Percentiles rank a stretch among this genome's conserved stretches.
Evolutionary conservation across 192 early-diverging fungal species (phyloP).

Genomic region (Entomortierella chlamydospora): DNA sequence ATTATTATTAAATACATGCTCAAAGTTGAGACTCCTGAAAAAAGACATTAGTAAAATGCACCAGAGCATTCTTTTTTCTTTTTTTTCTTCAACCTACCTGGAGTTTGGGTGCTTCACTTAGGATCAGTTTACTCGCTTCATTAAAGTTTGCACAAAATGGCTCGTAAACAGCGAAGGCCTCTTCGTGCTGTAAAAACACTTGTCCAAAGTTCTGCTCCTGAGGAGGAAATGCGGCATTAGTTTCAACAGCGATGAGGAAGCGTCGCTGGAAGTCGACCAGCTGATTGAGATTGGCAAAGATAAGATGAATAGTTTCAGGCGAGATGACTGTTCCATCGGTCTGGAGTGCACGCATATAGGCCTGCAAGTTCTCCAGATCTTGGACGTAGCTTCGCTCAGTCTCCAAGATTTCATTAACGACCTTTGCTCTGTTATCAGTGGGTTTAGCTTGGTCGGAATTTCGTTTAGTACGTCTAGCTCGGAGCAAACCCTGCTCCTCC

Average conservation of each 20-base stretch:
- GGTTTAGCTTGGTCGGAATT: conserved; percentile 71
- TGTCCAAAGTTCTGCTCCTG: conserved; percentile 91
- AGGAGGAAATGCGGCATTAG: conserved; percentile 72
- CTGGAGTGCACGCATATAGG: conserved; percentile 78
- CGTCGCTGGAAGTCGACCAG: conserved; percentile 97
- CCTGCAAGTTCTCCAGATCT: conserved; percentile 86
- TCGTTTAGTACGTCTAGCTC: conserved; percentile 52
- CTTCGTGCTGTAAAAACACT: conserved; percentile 82
- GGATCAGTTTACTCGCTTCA: conserved; percentile 76
- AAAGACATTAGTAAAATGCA: too few species aligned
- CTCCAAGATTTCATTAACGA: conserved; percentile 89
- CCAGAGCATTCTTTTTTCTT: background rate
- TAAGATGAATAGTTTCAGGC: conserved; percentile 80
- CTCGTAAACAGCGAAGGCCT: conserved; percentile 87
- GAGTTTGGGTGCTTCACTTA: conserved; percentile 72
- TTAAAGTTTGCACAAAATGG: conserved; percentile 95
- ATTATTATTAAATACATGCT: background rate
- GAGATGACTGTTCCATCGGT: conserved; percentile 76
- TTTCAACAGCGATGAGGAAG: conserved; percentile 92
- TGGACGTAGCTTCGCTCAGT: conserved; percentile 94
- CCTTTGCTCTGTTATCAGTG: conserved; percentile 88
- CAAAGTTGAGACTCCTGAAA: too few species aligned
- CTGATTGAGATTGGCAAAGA: conserved; percentile 94
- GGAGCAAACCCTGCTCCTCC: conserved; percentile 72
- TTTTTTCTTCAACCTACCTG: conserved; percentile 54